Base-by-base conservation (phyloP, 257 asterid genomes). In the Penstemon barbatus region DNA sequence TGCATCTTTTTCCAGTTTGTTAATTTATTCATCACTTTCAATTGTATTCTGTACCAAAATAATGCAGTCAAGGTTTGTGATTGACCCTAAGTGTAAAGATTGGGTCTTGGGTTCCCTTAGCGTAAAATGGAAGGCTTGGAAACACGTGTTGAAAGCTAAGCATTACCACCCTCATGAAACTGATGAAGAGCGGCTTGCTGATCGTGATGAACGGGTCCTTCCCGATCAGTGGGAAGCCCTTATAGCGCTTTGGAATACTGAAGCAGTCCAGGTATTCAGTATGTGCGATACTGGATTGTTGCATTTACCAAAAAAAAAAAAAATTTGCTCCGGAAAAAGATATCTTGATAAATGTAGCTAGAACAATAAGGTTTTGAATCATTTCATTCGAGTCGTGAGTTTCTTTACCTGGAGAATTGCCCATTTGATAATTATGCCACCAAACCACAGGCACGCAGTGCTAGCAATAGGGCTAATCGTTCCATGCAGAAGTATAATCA, bases 221-320 rank as follows among this genome's bases (percentile, higher is more conserved):
- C 82, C 85, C 18, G 82, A 80, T 61, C 85, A 80, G 63, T 80
- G 85, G 85, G 73, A 67, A 52, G 66, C 54, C 49, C 85, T 80
- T 65, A 67, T 80, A 42, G 70, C 66, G 11, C 77, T 77, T 60
- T 80, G 85, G 85, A 77, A 62, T 45, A 66, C 85, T 3, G 82
- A 80, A 55, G 39, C 50, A 19, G 77, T 57, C 9, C 78, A 77
- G 85, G 85, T 77, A 77, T 25, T 25, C 33, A 25, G 33, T 25
- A 25, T 25, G 33, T 25, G 33, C 33, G 33, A 25, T 25, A 25
- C 2, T 25, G 33, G 33, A 25, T 25, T 54, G 48, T 53, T 74
- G 12, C 63, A 43, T 62, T 53, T 46, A 13, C 7, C 40, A 15
- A 19, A 52, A 6, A 37, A 41, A 39, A 60, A 6, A 25, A 44